Percentiles rank a stretch among this genome's conserved stretches.
These are phyloP conservation scores for Tricholoma hemisulphureum DNA, from an alignment of 768 basidiomycete species.

Conservation along the genomic window DNA sequence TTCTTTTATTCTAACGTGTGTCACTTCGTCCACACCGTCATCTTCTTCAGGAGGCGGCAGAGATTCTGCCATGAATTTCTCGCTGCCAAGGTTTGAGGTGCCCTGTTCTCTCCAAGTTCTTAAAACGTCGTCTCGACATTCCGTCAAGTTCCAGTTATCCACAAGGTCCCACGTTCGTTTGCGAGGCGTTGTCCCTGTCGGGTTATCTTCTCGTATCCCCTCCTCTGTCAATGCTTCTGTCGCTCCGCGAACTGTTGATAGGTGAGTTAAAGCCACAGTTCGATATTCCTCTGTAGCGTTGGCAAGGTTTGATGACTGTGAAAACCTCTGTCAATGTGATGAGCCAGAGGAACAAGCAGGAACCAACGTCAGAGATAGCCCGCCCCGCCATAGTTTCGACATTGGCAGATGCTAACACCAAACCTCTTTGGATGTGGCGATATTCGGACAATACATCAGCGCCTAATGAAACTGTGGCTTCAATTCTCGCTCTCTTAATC, in stretches of 20 bases:
- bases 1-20: conserved; percentile 3
- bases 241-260: conserved; percentile 50
- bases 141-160: conserved; percentile 71
- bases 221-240: conserved; percentile 52
- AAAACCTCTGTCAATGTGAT: conserved; percentile 4
- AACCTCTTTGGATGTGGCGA: conserved; percentile 46
- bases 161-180: conserved; percentile 71
- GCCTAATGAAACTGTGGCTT: conserved; percentile 50
- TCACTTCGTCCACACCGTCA: conserved; percentile 26
- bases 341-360: neutral
- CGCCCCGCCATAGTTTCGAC: conserved; percentile 21
- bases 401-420: conserved; percentile 51
- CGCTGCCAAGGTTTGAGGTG: conserved; percentile 25
- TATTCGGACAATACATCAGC: conserved; percentile 53
- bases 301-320: conserved; percentile 42
- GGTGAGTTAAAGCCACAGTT: conserved; percentile 37
- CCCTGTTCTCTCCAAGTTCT: conserved; percentile 44
- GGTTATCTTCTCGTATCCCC: conserved; percentile 59
- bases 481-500: conserved; percentile 67
- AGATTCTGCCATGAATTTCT: conserved; percentile 39
- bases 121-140: conserved; percentile 59
- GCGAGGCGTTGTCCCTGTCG: conserved; percentile 74
- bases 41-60: conserved; percentile 31
- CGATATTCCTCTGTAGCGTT: conserved; percentile 44
- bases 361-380: conserved; percentile 51